These are phyloP conservation scores for Zalerion maritima DNA, from an alignment of 495 filamentous ascomycete genomes.

Conservation along the genomic window DNA sequence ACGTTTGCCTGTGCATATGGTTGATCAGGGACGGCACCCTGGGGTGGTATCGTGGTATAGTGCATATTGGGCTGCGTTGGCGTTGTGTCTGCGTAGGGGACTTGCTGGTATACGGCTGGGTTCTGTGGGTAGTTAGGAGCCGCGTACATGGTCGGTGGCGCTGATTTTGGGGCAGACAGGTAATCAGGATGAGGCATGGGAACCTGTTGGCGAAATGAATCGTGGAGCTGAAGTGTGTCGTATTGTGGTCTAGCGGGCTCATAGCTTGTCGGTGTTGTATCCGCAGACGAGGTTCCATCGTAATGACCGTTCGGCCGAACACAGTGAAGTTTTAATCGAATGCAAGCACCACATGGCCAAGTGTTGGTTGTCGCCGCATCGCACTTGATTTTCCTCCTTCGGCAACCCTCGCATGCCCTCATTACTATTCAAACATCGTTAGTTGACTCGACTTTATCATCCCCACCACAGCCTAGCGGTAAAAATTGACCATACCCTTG, in stretches of 20 bases:
- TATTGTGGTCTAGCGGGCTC: constrained; percentile 30
- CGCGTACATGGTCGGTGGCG: constrained; percentile 22
- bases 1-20: constrained; percentile 27
- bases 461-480: not conserved
- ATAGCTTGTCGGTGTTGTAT: constrained; percentile 28
- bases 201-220: constrained; percentile 40
- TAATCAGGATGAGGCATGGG: constrained; percentile 28
- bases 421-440: constrained; percentile 50
- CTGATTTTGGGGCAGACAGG: constrained; percentile 18
- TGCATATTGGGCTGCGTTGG: constrained; percentile 30
- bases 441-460: constrained; percentile 9
- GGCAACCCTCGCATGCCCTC: constrained; percentile 94
- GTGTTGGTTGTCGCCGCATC: constrained; percentile 96
- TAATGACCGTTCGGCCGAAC: constrained; percentile 80
- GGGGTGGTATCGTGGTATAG: constrained; percentile 31
- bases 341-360: constrained; percentile 94
- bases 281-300: constrained; percentile 54
- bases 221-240: constrained; percentile 29
- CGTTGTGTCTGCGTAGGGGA: constrained; percentile 30
- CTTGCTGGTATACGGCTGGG: constrained; percentile 27
- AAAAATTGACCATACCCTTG: constrained; percentile 51
- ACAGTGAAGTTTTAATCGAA: constrained; percentile 82
- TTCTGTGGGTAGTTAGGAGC: constrained; percentile 24
- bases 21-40: constrained; percentile 34
- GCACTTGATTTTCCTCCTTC: constrained; percentile 86